Conservation (phyloP, 2,329 filamentous ascomycete species). For the Chaetothyriales sp. region DNA sequence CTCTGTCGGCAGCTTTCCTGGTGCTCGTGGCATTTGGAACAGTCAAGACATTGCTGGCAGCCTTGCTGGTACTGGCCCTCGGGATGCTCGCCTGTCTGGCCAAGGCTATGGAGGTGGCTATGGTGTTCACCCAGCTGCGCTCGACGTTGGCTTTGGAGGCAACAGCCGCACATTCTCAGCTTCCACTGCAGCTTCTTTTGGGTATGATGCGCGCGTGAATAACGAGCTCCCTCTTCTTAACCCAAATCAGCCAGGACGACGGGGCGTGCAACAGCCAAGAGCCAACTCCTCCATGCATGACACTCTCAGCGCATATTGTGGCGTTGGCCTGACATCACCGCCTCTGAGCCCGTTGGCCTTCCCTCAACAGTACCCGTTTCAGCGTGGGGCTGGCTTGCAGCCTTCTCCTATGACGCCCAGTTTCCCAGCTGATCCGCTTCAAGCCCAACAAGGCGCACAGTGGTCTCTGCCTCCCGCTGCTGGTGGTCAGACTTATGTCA, state of each 20-base stretch:
- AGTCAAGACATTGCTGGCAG: constrained; percentile 10
- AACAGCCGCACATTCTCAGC: constrained; percentile 10
- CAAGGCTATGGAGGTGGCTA: constrained; percentile 12
- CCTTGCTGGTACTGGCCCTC: constrained; percentile 6
- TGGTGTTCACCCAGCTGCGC: constrained; percentile 8
- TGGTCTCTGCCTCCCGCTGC: constrained; percentile 31
- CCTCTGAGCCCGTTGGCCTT: constrained; percentile 10
- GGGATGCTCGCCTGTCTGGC: constrained; percentile 10
- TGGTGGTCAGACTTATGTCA: constrained; percentile 62
- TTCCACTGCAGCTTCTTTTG: constrained; percentile 2
- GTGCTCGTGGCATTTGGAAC: constrained; percentile 22
- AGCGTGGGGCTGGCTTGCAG: constrained; percentile 14
- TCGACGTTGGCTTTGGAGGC: constrained; percentile 6
- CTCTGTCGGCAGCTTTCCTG: constrained; percentile 25
- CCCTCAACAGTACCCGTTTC: constrained; percentile 10
- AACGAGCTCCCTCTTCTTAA: constrained; percentile 8
- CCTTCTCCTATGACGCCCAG: constrained; percentile 10
- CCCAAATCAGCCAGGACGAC: constrained; percentile 8
- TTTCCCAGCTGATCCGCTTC: constrained; percentile 5
- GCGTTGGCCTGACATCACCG: constrained; percentile 10
- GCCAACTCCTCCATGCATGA: constrained; percentile 11
- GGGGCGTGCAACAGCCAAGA: constrained; percentile 9
- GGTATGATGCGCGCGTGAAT: constrained; percentile 9
- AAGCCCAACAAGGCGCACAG: not conserved
- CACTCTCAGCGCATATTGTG: constrained; percentile 6